Evolutionary conservation across 441 rosid species (phyloP), one percentile per base, ranked within the genome.

Genomic region (Corymbia citriodora): DNA sequence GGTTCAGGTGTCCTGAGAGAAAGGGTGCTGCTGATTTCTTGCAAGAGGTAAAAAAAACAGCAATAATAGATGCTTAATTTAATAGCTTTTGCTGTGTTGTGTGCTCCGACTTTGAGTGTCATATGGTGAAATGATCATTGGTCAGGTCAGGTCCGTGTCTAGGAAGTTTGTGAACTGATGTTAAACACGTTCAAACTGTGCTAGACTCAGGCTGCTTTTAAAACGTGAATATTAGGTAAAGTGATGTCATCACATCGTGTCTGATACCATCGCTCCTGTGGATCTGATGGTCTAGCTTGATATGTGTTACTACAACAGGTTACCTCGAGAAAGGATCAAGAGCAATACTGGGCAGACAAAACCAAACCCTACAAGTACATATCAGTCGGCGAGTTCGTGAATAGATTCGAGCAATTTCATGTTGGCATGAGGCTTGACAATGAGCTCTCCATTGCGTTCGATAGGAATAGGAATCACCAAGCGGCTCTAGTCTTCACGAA

Each of bases 1-100:
- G 99, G 1, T 98, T 98, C 93, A 93, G 90, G 45, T 97, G 99
- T 36, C 99, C 99, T 3, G 98, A 97, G 63, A 95, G 99, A 91
- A 97, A 98, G 90, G 98, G 99, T 49, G 93, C 97, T 7, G 99
- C 99, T 85, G 99, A 97, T 91, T 98, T 98, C 95, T 92, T 98
- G 89, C 99, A 97, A 93, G 99, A 98, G 97, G 99, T 98, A 36
- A 63, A n/a, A 93, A 89, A 27, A 88, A 63, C n/a, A 11, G 83
- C 82, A 74, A 74, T 40, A 40, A 74, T 74, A 13, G 29, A 74
- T 40, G 50, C 50, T 74, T 74, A 19, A 74, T 19, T 36, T 74
- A 74, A 19, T 74, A 40, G 49, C 16, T 36, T 74, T 74, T 40
- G 16, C 50, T 74, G 29, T 0, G 29, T 74, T 45, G 29, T 6